A percentile compares a stretch with the other conserved stretches of the same genome.
Evolutionary conservation across 1,139 yeast species (phyloP).

Genomic region (Lodderomyces margitis): DNA sequence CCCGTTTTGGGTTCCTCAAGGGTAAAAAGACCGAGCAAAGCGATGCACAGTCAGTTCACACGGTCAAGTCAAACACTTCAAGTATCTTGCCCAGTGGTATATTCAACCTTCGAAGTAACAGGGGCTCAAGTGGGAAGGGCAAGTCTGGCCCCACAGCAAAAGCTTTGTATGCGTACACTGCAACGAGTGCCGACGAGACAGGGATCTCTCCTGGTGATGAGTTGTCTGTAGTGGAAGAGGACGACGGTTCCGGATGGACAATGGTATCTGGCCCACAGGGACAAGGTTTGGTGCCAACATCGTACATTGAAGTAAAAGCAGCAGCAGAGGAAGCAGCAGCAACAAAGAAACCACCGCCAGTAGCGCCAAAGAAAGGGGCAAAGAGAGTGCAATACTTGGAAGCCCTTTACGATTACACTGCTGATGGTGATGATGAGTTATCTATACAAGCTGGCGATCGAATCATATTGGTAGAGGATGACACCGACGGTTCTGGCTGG

Average conservation of each 20-base stretch:
- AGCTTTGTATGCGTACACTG: constrained; percentile 67
- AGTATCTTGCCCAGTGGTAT: constrained; percentile 29
- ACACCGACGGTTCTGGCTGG: constrained; percentile 93
- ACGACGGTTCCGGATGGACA: constrained; percentile 97
- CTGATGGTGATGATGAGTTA: constrained; percentile 83
- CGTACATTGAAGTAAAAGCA: constrained; percentile 58
- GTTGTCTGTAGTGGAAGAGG: constrained; percentile 57
- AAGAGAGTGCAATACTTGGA: constrained; percentile 62
- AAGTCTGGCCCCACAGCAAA: constrained; percentile 31
- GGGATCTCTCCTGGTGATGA: constrained; percentile 60
- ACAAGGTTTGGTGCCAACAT: constrained; percentile 82
- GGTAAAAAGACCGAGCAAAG: constrained; percentile 11
- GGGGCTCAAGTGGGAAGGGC: constrained; percentile 20
- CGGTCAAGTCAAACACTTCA: constrained; percentile 26
- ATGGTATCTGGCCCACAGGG: constrained; percentile 43
- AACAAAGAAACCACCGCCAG: constrained; percentile 61
- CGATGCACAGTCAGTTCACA: constrained; percentile 24
- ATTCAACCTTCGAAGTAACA: constrained; percentile 38
- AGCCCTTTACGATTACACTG: constrained; percentile 76
- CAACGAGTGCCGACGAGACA: constrained; percentile 76
- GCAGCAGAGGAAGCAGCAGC: constrained; percentile 49
- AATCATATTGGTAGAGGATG: constrained; percentile 60
- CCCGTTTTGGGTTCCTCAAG: constrained; percentile 45
- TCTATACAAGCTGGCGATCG: constrained; percentile 71
- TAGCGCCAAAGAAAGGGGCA: constrained; percentile 82